Evolutionary conservation across 768 basidiomycete species (phyloP).

Genomic region (Agrocybe chaxingu): DNA sequence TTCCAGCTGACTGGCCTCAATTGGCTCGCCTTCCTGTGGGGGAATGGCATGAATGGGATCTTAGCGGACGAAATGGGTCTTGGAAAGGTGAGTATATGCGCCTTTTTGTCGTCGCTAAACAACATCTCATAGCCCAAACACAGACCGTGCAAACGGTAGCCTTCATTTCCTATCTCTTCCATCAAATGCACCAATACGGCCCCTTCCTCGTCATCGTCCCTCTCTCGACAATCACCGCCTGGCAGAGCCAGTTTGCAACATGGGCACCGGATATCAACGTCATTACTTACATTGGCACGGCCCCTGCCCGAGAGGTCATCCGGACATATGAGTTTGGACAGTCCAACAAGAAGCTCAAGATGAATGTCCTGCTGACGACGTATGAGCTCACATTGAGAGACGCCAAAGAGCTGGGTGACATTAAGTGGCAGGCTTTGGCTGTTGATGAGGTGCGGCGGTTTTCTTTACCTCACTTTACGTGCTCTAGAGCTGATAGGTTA

Average conservation of each 20-base stretch:
- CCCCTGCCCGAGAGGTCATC: slow-evolving; percentile 84
- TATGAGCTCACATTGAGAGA: slow-evolving; percentile 96
- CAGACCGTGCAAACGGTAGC: slow-evolving; percentile 95
- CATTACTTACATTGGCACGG: slow-evolving; percentile 93
- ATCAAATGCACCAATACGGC: slow-evolving; percentile 88
- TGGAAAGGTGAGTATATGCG: slow-evolving; percentile 63
- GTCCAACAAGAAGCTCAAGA: slow-evolving; percentile 86
- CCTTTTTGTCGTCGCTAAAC: slow-evolving; percentile 3
- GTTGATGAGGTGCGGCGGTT: slow-evolving; percentile 80
- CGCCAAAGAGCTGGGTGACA: slow-evolving; percentile 79
- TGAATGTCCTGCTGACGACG: slow-evolving; percentile 96
- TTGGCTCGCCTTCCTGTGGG: slow-evolving; percentile 98
- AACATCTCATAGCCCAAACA: slow-evolving; percentile 9
- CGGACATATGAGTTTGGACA: slow-evolving; percentile 89
- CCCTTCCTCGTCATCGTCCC: slow-evolving; percentile 98
- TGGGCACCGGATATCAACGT: slow-evolving; percentile 99
- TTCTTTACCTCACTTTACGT: neutral
- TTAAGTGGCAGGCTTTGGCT: slow-evolving; percentile 96
- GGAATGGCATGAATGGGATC: slow-evolving; percentile 92
- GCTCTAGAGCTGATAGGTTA: slow-evolving; percentile 12
- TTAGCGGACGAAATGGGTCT: slow-evolving; percentile 99
- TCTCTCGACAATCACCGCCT: slow-evolving; percentile 95
- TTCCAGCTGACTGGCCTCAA: slow-evolving; percentile 98
- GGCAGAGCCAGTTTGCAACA: slow-evolving; percentile 90
- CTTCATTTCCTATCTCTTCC: slow-evolving; percentile 93